Evolutionary conservation across 306 rosid genomes (phyloP), one percentile per base, ranked within the genome.

Genomic region (Cucumis sativus): DNA sequence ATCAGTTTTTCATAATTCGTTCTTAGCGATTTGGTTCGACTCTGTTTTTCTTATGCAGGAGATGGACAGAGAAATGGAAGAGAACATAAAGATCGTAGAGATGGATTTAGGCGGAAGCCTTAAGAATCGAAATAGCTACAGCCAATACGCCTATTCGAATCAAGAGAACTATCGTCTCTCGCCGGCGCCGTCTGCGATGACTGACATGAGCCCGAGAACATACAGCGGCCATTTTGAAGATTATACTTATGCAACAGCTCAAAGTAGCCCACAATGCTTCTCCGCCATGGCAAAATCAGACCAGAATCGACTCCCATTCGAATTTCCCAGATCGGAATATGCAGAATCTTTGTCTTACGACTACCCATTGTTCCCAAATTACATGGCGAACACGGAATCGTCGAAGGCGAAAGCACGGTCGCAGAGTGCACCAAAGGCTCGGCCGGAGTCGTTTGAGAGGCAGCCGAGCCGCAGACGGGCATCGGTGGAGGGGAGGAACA

Each of bases 321-420:
- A 89, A 13, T 93, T 93, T 23, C 91, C 94, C 10, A 64, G 80
- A 78, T 89, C 96, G 54, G 84, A 87, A 33, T 83, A 83, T 75
- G 89, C 83, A 28, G 96, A 89, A 58, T 40, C 91, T 0, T 52
- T 88, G 83, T 84, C 90, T 66, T 87, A 86, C 76, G 97, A 90
- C 76, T 82, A 83, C 74, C 96, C 88, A 39, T 40, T 90, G 57
- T 92, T 71, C 75, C 98, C 99, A 59, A 92, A 82, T 78, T 95
- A 95, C 88, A 95, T 95, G 99, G 92, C 99, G 16, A 95, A 95
- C 60, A 95, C 99, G 0, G 88, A 90, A 81, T 95, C 99, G 14
- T 90, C 97, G 20, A 88, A 82, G 75, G 99, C 99, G 20, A 95
- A 92, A 75, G 97, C 25, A 10, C 82, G 97, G 51, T 95, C 97